Base-by-base conservation (phyloP, 352 stramenopile genomes). In the Pythium monospermum region DNA sequence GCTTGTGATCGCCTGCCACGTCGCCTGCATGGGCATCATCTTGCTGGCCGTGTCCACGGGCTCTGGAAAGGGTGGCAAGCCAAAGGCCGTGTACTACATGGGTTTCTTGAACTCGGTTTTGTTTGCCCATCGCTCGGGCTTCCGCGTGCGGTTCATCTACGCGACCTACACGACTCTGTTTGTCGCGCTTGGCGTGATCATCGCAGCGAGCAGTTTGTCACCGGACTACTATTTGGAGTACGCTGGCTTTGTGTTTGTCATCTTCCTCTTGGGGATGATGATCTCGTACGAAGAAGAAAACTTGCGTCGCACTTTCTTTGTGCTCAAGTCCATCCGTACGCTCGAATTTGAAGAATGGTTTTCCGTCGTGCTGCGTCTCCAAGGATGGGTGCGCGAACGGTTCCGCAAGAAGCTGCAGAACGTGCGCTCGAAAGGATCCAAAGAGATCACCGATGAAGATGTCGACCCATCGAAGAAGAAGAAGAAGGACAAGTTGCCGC, bases 261-360 rank as follows among this genome's bases (percentile, higher is more conserved):
- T 87, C 41, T 69, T 87, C 28, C 25, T 87, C 13, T 69, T 91
- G 59, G 77, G 80, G 6, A 91, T 91, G 80, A 88, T 91, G 77
- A 91, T 91, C 57, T 85, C 71, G 43, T 69, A 91, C 61, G 80
- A 91, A 35, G 80, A 91, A 62, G 80, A 91, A 53, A 76, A 70
- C 62, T 43, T 91, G 32, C 80, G 80, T 21, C 77, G 80, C 32
- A 69, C 68, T 30, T 91, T 91, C 49, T 91, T 91, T 56, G 73
- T 91, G 49, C 80, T 88, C 61, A 88, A 87, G 60, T 85, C 71
- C 10, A 84, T 91, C 47, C 75, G 80, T 11, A 86, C 73, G 27
- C 69, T 88, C 38, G 80, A 91, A 61, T 91, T 91, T 31, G 75
- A 88, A 47, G 74, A 87, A 43, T 89, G 80, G 80, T 89, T 91